Evolutionary conservation across 2,329 filamentous ascomycete genomes (phyloP), one percentile per base, ranked within the genome.

Genomic region (Simplicillium sp.): DNA sequence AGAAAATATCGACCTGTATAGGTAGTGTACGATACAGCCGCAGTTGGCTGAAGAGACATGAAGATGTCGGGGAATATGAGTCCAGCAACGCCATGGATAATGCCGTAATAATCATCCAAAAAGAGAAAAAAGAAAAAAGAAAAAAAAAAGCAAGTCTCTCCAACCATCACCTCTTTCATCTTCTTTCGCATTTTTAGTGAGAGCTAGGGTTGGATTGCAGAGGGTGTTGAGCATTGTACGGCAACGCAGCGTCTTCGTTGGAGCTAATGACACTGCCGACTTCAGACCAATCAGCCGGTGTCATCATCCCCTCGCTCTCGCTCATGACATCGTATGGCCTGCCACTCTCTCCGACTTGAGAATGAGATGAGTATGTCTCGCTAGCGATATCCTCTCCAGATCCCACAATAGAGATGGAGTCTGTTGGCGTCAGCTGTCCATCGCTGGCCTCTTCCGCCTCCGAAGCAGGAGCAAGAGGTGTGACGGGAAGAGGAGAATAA

Each of bases 281-380:
- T 53, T 82, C 78, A 7, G 74, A 78, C 78, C 78, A 82, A 56
- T 73, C 79, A 2, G 69, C 68, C 0, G 78, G 77, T 1, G 77
- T 82, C 41, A 67, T 57, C 51, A 80, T 70, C 25, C 74, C 75
- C 28, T 73, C 73, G 49, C 72, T 75, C 47, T 77, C 72, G 50
- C 75, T 80, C 61, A 79, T 58, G 13, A 80, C 68, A 45, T 79
- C 76, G 40, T 65, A 73, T 34, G 68, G 62, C 2, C 56, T 54
- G 14, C 59, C 62, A 11, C 49, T 62, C 25, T 62, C 62, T 8
- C 54, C 62, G 2, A 57, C 60, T 9, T 25, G 20, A 25, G 20
- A 25, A 37, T 58, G 52, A 1, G 57, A 60, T 7, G 66, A 66
- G 15, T 47, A 53, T 25, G 48, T 58, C 34, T 74, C 69, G 29